These are phyloP conservation scores for Amaranthus palmeri DNA, from an alignment of 148 eudicot species.

Conservation along the genomic window DNA sequence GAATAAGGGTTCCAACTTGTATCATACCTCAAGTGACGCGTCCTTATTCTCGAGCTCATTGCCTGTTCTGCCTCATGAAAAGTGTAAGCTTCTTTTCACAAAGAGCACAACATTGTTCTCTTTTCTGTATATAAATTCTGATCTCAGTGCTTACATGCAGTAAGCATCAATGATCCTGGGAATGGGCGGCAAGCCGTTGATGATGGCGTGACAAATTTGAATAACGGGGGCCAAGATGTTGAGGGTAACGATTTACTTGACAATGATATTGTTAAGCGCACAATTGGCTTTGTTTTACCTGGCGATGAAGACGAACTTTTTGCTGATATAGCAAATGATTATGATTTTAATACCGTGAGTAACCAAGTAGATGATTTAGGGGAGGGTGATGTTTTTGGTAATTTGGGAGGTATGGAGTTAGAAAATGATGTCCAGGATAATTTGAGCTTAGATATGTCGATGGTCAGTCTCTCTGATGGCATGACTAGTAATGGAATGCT, in stretches of 20 bases:
- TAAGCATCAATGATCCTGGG: conserved; percentile 35
- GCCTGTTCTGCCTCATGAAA: conserved; percentile 75
- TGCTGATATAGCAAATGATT: conserved; percentile 69
- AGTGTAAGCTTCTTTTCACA: conserved; percentile 39
- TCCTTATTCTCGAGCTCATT: conserved; percentile 73
- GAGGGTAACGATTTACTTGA: conserved; percentile 43
- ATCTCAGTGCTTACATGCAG: conserved; percentile 34
- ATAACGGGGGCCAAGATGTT: conserved; percentile 33
- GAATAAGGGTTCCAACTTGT: conserved; percentile 35
- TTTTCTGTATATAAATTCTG: conserved; percentile 9
- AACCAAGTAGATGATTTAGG: conserved; percentile 61
- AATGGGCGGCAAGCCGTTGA: conserved; percentile 42
- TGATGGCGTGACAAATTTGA: conserved; percentile 39
- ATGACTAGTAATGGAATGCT: conserved; percentile 46
- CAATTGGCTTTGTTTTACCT: conserved; percentile 60
- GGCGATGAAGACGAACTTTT: conserved; percentile 90
- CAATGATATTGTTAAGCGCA: conserved; percentile 34
- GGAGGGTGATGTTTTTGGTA: conserved; percentile 76
- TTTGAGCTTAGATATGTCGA: conserved; percentile 43
- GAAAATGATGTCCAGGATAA: conserved; percentile 56
- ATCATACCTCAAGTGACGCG: conserved; percentile 49
- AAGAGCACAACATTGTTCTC: neutral
- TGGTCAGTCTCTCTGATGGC: conserved; percentile 56
- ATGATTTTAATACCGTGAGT: conserved; percentile 42
- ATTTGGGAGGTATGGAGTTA: conserved; percentile 86